These are phyloP conservation scores for Dunaliella primolecta DNA, from an alignment of 139 green algal species.

Conservation along the genomic window DNA sequence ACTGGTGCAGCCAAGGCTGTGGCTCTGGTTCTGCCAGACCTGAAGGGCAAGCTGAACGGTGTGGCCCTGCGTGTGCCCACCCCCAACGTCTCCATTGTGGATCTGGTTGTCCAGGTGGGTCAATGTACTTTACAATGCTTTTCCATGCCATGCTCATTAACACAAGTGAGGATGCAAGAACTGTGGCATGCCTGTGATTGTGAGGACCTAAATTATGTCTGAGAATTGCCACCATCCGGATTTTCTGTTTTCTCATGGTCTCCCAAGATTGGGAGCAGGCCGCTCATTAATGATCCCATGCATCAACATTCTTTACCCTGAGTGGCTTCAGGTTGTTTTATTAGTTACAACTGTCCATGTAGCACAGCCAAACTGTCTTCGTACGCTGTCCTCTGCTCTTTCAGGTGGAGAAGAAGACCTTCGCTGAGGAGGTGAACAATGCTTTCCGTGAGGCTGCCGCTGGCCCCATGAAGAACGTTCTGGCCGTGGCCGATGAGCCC, in stretches of 20 bases:
- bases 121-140: not conserved
- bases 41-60: slow-evolving; percentile 95
- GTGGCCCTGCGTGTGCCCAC: slow-evolving; percentile 98
- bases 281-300: too few species aligned
- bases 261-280: too few species aligned
- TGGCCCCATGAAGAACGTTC: slow-evolving; percentile 85
- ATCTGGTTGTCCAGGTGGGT: slow-evolving; percentile 94
- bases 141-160: too few species aligned
- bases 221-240: too few species aligned
- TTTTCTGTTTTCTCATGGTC: too few species aligned
- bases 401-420: slow-evolving; percentile 98
- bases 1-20: slow-evolving; percentile 99
- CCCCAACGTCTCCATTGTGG: slow-evolving; percentile 96
- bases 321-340: too few species aligned
- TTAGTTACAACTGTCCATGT: too few species aligned
- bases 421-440: slow-evolving; percentile 98
- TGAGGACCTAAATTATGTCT: not conserved
- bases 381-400: too few species aligned
- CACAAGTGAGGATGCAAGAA: too few species aligned
- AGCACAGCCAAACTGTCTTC: too few species aligned
- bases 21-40: slow-evolving; percentile 86
- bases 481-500: slow-evolving; percentile 88
- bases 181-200: not conserved
- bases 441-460: slow-evolving; percentile 89
- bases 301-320: not conserved